Conservation (phyloP, 2,329 filamentous ascomycete genomes). For the Epichloe hybrida region DNA sequence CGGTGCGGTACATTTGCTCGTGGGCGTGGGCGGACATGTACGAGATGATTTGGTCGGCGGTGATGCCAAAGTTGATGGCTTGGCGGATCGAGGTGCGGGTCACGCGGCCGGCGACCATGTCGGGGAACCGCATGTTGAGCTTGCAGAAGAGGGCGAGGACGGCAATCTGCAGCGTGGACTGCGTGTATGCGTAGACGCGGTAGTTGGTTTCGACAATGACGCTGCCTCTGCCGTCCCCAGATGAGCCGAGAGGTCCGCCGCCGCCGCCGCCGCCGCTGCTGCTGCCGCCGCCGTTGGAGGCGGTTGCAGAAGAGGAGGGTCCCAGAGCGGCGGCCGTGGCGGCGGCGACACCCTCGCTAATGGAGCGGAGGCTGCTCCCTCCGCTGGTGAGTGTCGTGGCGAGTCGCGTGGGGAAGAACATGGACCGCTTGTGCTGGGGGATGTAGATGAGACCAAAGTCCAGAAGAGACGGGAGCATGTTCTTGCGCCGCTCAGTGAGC, state of each 20-base stretch:
- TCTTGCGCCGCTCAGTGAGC: slow-evolving; percentile 65
- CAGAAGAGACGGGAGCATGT: slow-evolving; percentile 80
- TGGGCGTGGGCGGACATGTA: slow-evolving; percentile 90
- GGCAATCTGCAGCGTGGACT: slow-evolving; percentile 84
- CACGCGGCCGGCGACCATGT: slow-evolving; percentile 84
- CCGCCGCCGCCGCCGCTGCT: too few relatives aligned
- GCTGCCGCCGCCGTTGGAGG: slow-evolving; percentile 15
- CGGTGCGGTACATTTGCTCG: slow-evolving; percentile 72
- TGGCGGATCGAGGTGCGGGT: slow-evolving; percentile 78
- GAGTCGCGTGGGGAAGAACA: slow-evolving; percentile 82
- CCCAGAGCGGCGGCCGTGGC: slow-evolving; percentile 37
- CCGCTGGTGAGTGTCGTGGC: slow-evolving; percentile 89
- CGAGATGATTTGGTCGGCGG: slow-evolving; percentile 84
- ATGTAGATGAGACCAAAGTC: slow-evolving; percentile 89
- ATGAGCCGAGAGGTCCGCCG: slow-evolving; percentile 20
- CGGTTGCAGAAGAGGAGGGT: slow-evolving; percentile 16
- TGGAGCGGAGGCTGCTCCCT: slow-evolving; percentile 56
- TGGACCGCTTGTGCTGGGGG: slow-evolving; percentile 39
- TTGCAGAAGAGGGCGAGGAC: slow-evolving; percentile 83
- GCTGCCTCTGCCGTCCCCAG: slow-evolving; percentile 51
- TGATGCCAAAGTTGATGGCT: slow-evolving; percentile 84
- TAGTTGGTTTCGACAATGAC: slow-evolving; percentile 98
- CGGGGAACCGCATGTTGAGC: slow-evolving; percentile 81
- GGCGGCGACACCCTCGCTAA: slow-evolving; percentile 54
- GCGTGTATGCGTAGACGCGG: slow-evolving; percentile 91